These are phyloP conservation scores for Parastagonospora nodorum DNA, from an alignment of 2,329 filamentous ascomycete genomes.

Conservation along the genomic window DNA sequence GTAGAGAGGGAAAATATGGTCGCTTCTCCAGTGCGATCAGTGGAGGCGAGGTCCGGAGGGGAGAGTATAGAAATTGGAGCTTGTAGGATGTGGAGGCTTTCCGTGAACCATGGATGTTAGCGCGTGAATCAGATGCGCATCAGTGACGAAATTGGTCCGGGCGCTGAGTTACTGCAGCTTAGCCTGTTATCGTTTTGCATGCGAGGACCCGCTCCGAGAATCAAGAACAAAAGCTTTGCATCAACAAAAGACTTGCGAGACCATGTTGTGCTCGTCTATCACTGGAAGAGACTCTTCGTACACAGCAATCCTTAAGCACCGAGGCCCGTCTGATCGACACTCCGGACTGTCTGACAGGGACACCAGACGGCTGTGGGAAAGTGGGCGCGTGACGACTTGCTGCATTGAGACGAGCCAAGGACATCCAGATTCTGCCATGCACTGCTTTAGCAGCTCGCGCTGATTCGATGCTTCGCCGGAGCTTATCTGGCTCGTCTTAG, in stretches of 20 bases:
- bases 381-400: constrained; percentile 7
- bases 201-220: background rate
- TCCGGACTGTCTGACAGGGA: background rate
- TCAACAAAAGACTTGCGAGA: background rate
- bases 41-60: background rate
- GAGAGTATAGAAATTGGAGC: background rate
- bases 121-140: background rate
- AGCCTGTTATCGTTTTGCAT: background rate
- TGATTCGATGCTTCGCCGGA: background rate
- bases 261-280: too few species aligned
- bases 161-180: background rate
- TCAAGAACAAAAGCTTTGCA: background rate
- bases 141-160: constrained; percentile 8
- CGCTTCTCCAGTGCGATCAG: background rate
- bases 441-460: background rate
- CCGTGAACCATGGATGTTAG: background rate
- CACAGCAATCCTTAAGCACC: too few species aligned
- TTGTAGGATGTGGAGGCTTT: background rate
- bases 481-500: background rate
- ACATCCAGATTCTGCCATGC: constrained; percentile 2
- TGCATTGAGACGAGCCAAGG: constrained; percentile 1
- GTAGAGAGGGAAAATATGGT: background rate
- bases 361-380: background rate
- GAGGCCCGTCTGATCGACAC: background rate
- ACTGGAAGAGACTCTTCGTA: too few species aligned